Conservation (phyloP, 2,329 filamentous ascomycete species). For the Dryadomyces sulphureus region DNA sequence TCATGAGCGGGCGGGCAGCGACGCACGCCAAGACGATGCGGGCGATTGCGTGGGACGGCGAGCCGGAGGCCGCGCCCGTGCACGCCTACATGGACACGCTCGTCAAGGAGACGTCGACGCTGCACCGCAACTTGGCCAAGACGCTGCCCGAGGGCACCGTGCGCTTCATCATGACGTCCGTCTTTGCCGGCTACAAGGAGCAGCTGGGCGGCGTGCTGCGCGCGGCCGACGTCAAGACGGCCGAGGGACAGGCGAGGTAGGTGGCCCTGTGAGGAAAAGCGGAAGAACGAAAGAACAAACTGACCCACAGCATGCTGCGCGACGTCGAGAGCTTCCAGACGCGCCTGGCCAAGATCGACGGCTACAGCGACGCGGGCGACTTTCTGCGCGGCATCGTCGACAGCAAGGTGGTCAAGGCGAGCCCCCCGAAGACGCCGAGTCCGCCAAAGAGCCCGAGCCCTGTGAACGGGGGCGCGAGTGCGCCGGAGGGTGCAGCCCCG, state of each 20-base stretch:
- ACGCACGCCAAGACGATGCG: slow-evolving; percentile 63
- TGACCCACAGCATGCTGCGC: slow-evolving; percentile 53
- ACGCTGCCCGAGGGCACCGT: slow-evolving; percentile 67
- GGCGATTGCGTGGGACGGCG: slow-evolving; percentile 55
- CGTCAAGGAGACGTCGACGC: slow-evolving; percentile 68
- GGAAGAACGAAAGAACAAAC: background rate
- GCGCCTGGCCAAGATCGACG: slow-evolving; percentile 63
- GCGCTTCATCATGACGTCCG: slow-evolving; percentile 69
- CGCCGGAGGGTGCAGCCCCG: background rate
- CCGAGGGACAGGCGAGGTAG: slow-evolving; percentile 57
- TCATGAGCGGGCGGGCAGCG: slow-evolving; percentile 67
- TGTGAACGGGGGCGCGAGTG: too few species aligned
- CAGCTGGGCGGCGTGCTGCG: slow-evolving; percentile 61
- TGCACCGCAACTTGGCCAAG: slow-evolving; percentile 72
- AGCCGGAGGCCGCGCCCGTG: slow-evolving; percentile 18
- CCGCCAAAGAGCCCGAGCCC: too few species aligned
- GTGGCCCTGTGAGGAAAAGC: slow-evolving; percentile 13
- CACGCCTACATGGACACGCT: slow-evolving; percentile 77
- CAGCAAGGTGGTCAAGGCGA: slow-evolving; percentile 33
- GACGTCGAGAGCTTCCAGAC: slow-evolving; percentile 61
- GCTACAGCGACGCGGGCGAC: slow-evolving; percentile 59
- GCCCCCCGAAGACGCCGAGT: slow-evolving; percentile 7
- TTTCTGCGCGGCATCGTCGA: slow-evolving; percentile 51
- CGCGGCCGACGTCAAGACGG: slow-evolving; percentile 49
- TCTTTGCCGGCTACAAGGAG: slow-evolving; percentile 69